These are phyloP conservation scores for Lichtheimia ornata DNA, from an alignment of 371 early-diverging fungal species.

Conservation along the genomic window DNA sequence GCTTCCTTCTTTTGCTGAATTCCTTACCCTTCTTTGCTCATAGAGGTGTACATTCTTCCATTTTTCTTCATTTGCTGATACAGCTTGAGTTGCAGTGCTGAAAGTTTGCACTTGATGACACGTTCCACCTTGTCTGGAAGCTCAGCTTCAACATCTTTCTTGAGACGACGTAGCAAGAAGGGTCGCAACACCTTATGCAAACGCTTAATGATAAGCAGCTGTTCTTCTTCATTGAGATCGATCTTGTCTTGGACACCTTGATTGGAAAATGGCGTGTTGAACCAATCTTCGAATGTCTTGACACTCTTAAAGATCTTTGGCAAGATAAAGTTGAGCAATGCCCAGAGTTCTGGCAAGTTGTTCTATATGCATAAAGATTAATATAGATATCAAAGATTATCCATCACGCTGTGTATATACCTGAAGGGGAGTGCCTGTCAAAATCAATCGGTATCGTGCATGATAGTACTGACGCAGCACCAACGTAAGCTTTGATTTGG, in stretches of 20 bases:
- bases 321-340: constrained; percentile 96
- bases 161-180: constrained; percentile 95
- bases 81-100: constrained; percentile 77
- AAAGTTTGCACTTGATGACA: constrained; percentile 91
- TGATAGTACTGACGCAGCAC: constrained; percentile 84
- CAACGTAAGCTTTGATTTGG: constrained; percentile 83
- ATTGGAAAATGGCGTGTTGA: constrained; percentile 92
- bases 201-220: constrained; percentile 92
- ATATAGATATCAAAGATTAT: background rate
- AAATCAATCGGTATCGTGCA: constrained; percentile 92
- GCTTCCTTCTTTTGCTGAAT: background rate
- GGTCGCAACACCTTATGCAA: constrained; percentile 97
- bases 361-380: constrained; percentile 60
- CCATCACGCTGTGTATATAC: constrained; percentile 23
- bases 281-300: constrained; percentile 97
- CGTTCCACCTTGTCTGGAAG: constrained; percentile 98
- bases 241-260: constrained; percentile 85
- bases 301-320: constrained; percentile 96
- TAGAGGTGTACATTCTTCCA: constrained; percentile 38
- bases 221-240: constrained; percentile 96
- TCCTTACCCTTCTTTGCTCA: constrained; percentile 7
- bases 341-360: constrained; percentile 99
- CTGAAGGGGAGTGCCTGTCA: constrained; percentile 99
- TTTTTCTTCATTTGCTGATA: constrained; percentile 78
- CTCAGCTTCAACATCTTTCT: constrained; percentile 98